phyloP scores from a whole-genome alignment of 208 protist genomes.

The Trypanosoma conorhini region DNA sequence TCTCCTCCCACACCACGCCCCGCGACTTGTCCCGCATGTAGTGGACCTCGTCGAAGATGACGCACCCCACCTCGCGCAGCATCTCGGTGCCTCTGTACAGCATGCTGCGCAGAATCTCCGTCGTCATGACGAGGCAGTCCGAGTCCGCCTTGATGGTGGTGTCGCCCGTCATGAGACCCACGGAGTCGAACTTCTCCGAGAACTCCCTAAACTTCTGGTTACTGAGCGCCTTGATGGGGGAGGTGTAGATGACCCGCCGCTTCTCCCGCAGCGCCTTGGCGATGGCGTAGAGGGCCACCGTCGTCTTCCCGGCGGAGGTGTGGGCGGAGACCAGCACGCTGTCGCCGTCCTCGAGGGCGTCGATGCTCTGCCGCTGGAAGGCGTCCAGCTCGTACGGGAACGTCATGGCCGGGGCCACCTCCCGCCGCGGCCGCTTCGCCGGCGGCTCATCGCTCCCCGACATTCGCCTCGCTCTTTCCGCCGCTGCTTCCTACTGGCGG shows the following conservation, averaged over 20 bases:
- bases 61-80: slow-evolving; percentile 99
- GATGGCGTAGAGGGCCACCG: slow-evolving; percentile 99
- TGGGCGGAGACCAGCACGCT: slow-evolving; percentile 99
- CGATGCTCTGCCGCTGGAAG: slow-evolving; percentile 95
- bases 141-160: slow-evolving; percentile 98
- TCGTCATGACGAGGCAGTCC: slow-evolving; percentile 99
- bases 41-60: slow-evolving; percentile 99
- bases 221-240: slow-evolving; percentile 99
- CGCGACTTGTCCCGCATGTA: slow-evolving; percentile 99
- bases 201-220: slow-evolving; percentile 99
- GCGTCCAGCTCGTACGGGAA: slow-evolving; percentile 97
- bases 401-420: slow-evolving; percentile 82
- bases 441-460: slow-evolving; percentile 33
- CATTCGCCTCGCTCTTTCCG: slow-evolving; percentile 25
- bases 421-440: slow-evolving; percentile 61
- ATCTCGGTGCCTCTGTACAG: slow-evolving; percentile 98
- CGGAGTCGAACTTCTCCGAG: slow-evolving; percentile 95
- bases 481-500: neutral
- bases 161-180: slow-evolving; percentile 99
- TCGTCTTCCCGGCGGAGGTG: slow-evolving; percentile 99
- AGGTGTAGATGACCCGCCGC: slow-evolving; percentile 99
- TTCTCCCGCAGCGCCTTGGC: slow-evolving; percentile 97
- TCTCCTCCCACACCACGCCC: slow-evolving; percentile 99
- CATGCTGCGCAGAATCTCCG: slow-evolving; percentile 99
- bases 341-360: slow-evolving; percentile 95